Percentiles rank a stretch among this genome's conserved stretches.
Conservation (phyloP, 495 filamentous ascomycete genomes). For the Aspergillus panamensis region DNA sequence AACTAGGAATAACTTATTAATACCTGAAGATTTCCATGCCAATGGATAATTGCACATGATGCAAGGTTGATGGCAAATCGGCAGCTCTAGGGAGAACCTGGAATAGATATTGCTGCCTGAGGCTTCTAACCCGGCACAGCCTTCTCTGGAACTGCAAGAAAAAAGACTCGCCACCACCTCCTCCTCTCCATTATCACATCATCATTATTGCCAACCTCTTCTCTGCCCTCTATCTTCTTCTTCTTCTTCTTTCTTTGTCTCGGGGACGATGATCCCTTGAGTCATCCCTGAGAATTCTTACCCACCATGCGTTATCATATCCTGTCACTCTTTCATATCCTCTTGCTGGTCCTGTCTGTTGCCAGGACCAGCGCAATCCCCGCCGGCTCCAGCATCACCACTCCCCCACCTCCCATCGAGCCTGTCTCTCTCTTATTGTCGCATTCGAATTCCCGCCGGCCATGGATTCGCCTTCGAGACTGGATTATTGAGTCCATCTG, state of each 20-base stretch:
- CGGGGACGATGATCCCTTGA: conserved; percentile 10
- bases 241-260: background rate
- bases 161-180: background rate
- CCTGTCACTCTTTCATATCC: conserved; percentile 13
- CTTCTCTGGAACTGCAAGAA: background rate
- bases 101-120: conserved; percentile 4
- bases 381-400: conserved; percentile 41
- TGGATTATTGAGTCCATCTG: conserved; percentile 62
- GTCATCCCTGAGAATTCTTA: conserved; percentile 1
- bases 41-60: background rate
- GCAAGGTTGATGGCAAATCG: background rate
- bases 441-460: conserved; percentile 34
- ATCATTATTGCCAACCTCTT: background rate
- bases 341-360: conserved; percentile 31
- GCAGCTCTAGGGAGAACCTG: background rate
- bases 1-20: too few relatives aligned
- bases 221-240: background rate
- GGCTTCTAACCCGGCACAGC: conserved; percentile 1
- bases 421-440: conserved; percentile 32
- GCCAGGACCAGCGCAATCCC: conserved; percentile 36
- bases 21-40: too few relatives aligned
- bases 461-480: conserved; percentile 59
- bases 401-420: conserved; percentile 36
- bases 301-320: conserved; percentile 21
- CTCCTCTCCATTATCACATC: background rate